Conservation (phyloP, 2,329 filamentous ascomycete species). For the Phaeosphaeriaceae sp. region DNA sequence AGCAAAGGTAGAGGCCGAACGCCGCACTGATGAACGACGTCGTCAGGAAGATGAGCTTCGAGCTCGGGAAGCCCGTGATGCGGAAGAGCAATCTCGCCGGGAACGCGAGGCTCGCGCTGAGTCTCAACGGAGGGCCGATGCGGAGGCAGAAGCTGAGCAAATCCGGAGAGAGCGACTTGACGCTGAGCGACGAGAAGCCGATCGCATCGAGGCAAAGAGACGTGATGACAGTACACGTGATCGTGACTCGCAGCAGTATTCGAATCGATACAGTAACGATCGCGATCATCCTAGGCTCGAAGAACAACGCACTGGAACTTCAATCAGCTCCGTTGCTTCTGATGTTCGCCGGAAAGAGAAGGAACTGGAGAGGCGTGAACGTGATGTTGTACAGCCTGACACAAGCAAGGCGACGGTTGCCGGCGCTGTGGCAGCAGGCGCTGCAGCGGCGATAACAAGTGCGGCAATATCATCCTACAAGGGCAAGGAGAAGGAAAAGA, state of each 20-base stretch:
- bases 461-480: slow-evolving; percentile 40
- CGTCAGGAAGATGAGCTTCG: slow-evolving; percentile 34
- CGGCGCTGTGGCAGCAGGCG: slow-evolving; percentile 42
- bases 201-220: slow-evolving; percentile 30
- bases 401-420: slow-evolving; percentile 48
- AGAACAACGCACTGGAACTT: slow-evolving; percentile 38
- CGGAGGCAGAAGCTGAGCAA: slow-evolving; percentile 32
- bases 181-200: slow-evolving; percentile 34
- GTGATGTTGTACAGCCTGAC: slow-evolving; percentile 39
- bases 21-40: slow-evolving; percentile 30
- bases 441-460: slow-evolving; percentile 39
- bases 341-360: slow-evolving; percentile 43
- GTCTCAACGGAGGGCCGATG: slow-evolving; percentile 32
- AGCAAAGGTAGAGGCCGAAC: slow-evolving; percentile 36
- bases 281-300: slow-evolving; percentile 32
- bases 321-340: slow-evolving; percentile 38
- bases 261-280: slow-evolving; percentile 31
- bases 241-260: slow-evolving; percentile 29
- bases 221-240: slow-evolving; percentile 42
- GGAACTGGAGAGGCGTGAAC: slow-evolving; percentile 44
- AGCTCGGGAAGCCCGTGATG: slow-evolving; percentile 36
- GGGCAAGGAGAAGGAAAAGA: slow-evolving; percentile 26
- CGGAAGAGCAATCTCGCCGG: slow-evolving; percentile 37
- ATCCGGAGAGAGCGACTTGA: slow-evolving; percentile 32
- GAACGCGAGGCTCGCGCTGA: slow-evolving; percentile 38